Conservation (phyloP, 2,329 filamentous ascomycete genomes). For the Capronia epimyces region DNA sequence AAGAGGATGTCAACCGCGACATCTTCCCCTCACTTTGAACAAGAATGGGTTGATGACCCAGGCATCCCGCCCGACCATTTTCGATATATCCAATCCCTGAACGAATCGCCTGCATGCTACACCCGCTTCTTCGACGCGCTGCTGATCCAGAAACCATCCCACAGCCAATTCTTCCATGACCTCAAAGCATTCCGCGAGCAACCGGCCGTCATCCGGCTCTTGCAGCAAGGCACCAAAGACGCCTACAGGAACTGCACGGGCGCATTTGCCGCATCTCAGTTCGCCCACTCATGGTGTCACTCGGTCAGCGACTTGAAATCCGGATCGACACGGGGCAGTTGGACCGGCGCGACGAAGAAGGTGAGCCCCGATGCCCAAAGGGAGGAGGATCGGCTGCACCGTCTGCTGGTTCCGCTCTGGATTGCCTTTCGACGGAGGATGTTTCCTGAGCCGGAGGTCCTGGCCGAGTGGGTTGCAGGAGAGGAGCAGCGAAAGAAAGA, state of each 20-base stretch:
- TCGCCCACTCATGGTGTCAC: conserved; percentile 28
- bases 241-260: conserved; percentile 19
- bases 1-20: background rate
- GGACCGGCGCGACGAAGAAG: conserved; percentile 15
- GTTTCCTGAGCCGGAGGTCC: conserved; percentile 23
- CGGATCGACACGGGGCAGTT: conserved; percentile 15
- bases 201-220: conserved; percentile 13
- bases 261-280: conserved; percentile 21
- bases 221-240: conserved; percentile 15
- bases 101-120: conserved; percentile 22
- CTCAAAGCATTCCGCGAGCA: conserved; percentile 27
- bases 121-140: conserved; percentile 27
- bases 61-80: conserved; percentile 13
- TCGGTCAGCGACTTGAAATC: conserved; percentile 14
- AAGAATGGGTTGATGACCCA: background rate
- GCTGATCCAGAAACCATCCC: conserved; percentile 22
- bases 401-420: conserved; percentile 29
- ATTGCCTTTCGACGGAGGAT: conserved; percentile 26
- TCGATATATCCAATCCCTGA: conserved; percentile 23
- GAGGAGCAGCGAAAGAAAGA: conserved; percentile 11
- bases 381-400: conserved; percentile 27
- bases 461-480: conserved; percentile 18
- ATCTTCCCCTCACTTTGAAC: background rate
- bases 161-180: conserved; percentile 24
- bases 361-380: conserved; percentile 13